Evolutionary conservation across 331 rosid species (phyloP), one percentile per base, ranked within the genome.

Genomic region (Arachis monticola): DNA sequence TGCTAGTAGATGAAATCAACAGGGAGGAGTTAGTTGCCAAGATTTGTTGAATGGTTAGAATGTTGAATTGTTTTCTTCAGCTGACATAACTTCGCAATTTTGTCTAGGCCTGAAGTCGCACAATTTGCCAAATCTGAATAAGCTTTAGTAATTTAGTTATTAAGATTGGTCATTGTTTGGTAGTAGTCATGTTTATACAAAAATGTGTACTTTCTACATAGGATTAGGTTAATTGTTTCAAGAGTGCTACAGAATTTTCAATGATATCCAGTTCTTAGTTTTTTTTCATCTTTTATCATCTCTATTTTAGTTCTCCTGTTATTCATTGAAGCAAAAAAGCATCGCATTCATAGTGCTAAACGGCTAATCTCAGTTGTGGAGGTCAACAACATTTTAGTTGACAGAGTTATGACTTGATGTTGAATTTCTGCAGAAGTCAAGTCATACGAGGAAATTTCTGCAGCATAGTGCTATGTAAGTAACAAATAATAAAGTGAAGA

Each of bases 91-190:
- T 69, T 64, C 70, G 76, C 71, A 30, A 68, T 67, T 65, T 76
- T 58, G 69, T 75, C 64, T 44, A 69, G n/a, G 72, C 80, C 47
- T 41, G 78, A 77, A 61, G 80, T 69, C 72, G 53, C 63, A 55
- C 68, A 74, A 67, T 63, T 77, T 80, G 76, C 60, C 12, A 72
- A 59, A 75, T 72, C 74, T 76, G 60, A 85, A 84, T 79, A 84
- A 79, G 80, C 70, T 51, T 47, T 79, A 74, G 74, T 78, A 77
- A 74, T 67, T 81, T 77, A 82, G 92, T 77, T 82, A 48, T 60
- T 86, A 82, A 80, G 76, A 73, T 73, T 85, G 83, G 67, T 85
- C 67, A 81, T 85, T 76, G 83, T 68, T 69, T 44, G 83, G 85
- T 55, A 64, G 79, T 72, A 62, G 76, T 53, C 73, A 77, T 86